Evolutionary conservation across 331 rosid genomes (phyloP).

Genomic region (Spiraea crenata): DNA sequence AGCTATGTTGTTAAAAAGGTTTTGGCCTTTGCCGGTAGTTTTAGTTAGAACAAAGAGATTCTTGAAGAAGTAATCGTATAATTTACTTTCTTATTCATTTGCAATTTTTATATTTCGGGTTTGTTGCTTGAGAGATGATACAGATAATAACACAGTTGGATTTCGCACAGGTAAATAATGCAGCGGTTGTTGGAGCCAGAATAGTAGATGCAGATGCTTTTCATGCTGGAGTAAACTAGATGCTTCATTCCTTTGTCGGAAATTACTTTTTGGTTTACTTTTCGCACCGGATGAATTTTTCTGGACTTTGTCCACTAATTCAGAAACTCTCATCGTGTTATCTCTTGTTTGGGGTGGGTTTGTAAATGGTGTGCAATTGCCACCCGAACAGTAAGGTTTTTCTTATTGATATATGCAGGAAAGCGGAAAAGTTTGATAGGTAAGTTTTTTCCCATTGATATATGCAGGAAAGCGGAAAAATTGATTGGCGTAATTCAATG

Average conservation of each 20-base stretch:
- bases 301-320: no score
- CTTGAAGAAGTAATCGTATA: background rate
- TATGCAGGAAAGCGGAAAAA: background rate
- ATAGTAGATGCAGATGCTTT: conserved; percentile 24
- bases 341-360: background rate
- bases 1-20: background rate
- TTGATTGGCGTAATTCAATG: conserved; percentile 30
- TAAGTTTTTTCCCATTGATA: no score
- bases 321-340: no score
- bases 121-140: no score
- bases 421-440: no score
- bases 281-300: no score
- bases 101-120: background rate
- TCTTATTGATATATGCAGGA: background rate
- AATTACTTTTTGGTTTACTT: no score
- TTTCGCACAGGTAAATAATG: conserved; percentile 52
- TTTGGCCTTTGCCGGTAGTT: no score
- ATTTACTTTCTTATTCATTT: background rate
- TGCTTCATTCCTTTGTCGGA: no score
- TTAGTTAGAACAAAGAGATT: background rate
- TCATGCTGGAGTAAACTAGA: background rate
- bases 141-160: background rate
- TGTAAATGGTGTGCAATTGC: background rate
- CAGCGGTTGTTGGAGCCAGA: conserved; percentile 42
- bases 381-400: no score